Conservation (phyloP, 1,284 basidiomycete genomes). For the Quambalaria eucalypti region DNA sequence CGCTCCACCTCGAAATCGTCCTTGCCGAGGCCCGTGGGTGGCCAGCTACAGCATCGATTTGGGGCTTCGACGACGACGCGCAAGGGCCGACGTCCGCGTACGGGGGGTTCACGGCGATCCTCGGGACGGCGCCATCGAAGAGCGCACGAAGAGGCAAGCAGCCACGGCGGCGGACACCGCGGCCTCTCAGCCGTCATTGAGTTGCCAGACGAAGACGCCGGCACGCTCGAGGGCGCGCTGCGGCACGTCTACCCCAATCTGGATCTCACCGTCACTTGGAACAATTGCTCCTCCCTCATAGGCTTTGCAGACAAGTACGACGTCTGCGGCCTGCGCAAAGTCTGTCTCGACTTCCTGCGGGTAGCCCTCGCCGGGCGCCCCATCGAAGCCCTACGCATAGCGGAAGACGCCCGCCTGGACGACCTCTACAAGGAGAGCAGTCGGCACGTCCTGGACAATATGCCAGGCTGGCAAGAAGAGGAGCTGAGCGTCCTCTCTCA, state of each 20-base stretch:
- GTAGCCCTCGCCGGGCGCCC: conserved; percentile 26
- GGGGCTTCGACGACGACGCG: too few relatives aligned
- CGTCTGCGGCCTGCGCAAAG: conserved; percentile 20
- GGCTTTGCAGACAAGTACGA: conserved; percentile 29
- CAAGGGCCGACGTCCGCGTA: too few relatives aligned
- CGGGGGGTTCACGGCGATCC: too few relatives aligned
- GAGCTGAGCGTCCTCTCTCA: conserved; percentile 17
- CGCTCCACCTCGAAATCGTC: too few relatives aligned
- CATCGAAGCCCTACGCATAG: conserved; percentile 33
- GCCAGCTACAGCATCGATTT: too few relatives aligned
- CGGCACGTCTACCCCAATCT: conserved; percentile 29
- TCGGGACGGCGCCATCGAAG: background rate
- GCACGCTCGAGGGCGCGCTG: conserved; percentile 29
- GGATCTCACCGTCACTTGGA: conserved; percentile 23
- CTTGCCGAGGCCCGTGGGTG: too few relatives aligned
- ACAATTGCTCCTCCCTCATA: conserved; percentile 18
- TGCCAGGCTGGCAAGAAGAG: conserved; percentile 17
- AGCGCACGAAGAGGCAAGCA: conserved; percentile 1
- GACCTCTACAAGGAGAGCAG: conserved; percentile 26
- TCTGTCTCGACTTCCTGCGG: conserved; percentile 14
- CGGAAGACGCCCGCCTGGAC: conserved; percentile 19
- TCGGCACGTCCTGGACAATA: conserved; percentile 33
- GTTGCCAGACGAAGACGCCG: conserved; percentile 21
- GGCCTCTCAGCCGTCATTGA: conserved; percentile 14
- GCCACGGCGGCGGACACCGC: too few relatives aligned